Percentiles rank a stretch among this genome's conserved stretches.
Evolutionary conservation across 441 rosid genomes (phyloP).

Genomic region (Hura crepitans): DNA sequence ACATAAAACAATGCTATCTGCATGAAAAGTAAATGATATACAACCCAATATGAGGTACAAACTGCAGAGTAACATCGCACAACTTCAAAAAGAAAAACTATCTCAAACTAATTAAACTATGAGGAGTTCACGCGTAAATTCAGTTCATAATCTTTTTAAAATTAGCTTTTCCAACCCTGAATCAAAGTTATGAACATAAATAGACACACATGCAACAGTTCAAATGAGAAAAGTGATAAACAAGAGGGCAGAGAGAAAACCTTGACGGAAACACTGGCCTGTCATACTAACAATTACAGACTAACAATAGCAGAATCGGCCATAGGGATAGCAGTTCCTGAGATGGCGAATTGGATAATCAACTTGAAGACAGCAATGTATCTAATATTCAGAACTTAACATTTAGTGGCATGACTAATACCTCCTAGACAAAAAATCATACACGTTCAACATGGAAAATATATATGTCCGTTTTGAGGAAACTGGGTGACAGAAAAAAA

Average conservation of each 20-base stretch:
- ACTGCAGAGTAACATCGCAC: not conserved
- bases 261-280: not conserved
- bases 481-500: too few species aligned
- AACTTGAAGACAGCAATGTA: slow-evolving; percentile 4
- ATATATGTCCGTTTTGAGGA: too few species aligned
- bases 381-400: not conserved
- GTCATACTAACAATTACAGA: not conserved
- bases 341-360: not conserved
- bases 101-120: not conserved
- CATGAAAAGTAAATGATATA: slow-evolving; percentile 25
- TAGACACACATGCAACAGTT: not conserved
- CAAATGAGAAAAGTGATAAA: not conserved
- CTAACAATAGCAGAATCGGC: not conserved
- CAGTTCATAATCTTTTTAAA: not conserved
- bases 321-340: not conserved
- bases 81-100: not conserved
- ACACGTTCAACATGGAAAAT: too few species aligned
- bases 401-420: not conserved
- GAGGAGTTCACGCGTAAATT: too few species aligned
- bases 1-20: slow-evolving; percentile 83
- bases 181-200: not conserved
- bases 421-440: not conserved
- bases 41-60: not conserved
- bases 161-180: not conserved
- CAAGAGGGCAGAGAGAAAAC: not conserved